Percentiles rank a stretch among this genome's conserved stretches.
Evolutionary conservation across 805 yeast genomes (phyloP).

Genomic region (Nakazawaea wickerhamii): DNA sequence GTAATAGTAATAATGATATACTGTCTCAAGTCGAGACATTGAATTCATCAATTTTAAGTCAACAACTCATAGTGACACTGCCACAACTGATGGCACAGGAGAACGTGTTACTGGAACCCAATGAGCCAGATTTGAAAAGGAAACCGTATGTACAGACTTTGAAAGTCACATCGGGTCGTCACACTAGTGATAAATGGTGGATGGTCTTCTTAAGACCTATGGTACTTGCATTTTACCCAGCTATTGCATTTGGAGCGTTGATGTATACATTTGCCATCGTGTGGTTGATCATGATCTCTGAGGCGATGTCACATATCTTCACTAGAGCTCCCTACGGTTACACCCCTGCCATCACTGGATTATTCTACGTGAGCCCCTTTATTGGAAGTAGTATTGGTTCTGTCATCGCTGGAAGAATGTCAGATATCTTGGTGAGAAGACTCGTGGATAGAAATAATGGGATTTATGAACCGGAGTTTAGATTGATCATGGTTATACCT

Average conservation of each 20-base stretch:
- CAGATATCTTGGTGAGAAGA: constrained; percentile 42
- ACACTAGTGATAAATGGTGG: constrained; percentile 46
- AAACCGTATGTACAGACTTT: constrained; percentile 29
- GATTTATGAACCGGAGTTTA: constrained; percentile 57
- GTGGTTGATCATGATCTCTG: constrained; percentile 59
- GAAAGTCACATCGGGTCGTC: constrained; percentile 42
- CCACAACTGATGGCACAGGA: background rate
- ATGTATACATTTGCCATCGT: constrained; percentile 54
- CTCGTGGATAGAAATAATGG: constrained; percentile 45
- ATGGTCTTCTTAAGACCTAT: constrained; percentile 52
- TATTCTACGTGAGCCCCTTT: constrained; percentile 51
- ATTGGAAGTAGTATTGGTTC: constrained; percentile 56
- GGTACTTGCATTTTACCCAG: constrained; percentile 43
- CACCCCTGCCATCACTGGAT: constrained; percentile 41
- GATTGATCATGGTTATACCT: constrained; percentile 49
- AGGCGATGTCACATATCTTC: constrained; percentile 48
- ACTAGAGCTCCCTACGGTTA: constrained; percentile 38
- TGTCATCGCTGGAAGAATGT: constrained; percentile 42
- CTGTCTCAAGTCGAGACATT: constrained; percentile 4
- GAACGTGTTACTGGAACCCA: background rate
- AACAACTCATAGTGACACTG: background rate
- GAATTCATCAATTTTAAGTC: constrained; percentile 3
- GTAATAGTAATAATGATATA: background rate
- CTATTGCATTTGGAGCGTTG: constrained; percentile 45
- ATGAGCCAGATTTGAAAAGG: background rate